phyloP scores from a whole-genome alignment of 1,284 basidiomycete genomes.

The Moesziomyces antarcticus region DNA sequence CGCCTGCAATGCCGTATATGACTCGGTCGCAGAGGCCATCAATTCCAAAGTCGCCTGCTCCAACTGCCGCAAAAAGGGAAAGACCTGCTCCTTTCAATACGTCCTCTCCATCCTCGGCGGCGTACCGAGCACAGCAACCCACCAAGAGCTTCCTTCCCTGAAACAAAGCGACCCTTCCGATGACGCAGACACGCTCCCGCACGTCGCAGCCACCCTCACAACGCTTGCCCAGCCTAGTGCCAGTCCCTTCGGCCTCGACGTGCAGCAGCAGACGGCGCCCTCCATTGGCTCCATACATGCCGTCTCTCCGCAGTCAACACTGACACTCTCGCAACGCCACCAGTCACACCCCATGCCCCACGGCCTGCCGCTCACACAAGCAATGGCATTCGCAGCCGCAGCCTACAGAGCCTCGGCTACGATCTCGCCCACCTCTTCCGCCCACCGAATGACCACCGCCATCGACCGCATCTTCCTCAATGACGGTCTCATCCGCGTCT shows the following conservation, averaged over 20 bases:
- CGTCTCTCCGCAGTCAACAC: not conserved
- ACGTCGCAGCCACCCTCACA: not conserved
- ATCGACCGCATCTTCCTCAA: slow-evolving; percentile 34
- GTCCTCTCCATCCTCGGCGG: slow-evolving; percentile 30
- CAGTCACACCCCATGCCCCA: not conserved
- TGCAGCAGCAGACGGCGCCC: too few relatives aligned
- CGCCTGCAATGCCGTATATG: slow-evolving; percentile 26
- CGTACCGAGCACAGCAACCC: slow-evolving; percentile 1
- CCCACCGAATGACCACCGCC: slow-evolving; percentile 11
- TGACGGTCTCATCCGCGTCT: slow-evolving; percentile 25
- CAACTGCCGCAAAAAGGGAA: slow-evolving; percentile 31
- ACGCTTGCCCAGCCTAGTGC: too few relatives aligned
- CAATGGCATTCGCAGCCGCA: not conserved
- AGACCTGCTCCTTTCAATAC: slow-evolving; percentile 26
- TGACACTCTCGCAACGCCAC: not conserved
- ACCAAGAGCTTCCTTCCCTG: not conserved
- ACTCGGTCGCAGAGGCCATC: slow-evolving; percentile 34
- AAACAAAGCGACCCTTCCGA: too few relatives aligned
- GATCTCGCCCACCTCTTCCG: slow-evolving; percentile 14
- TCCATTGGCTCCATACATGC: too few relatives aligned
- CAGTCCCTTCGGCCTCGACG: too few relatives aligned
- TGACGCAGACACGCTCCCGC: too few relatives aligned
- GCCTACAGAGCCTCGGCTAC: not conserved
- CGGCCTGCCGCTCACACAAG: not conserved
- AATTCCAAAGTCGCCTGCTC: slow-evolving; percentile 24